phyloP scores from a whole-genome alignment of 148 eudicot genomes.

The Amaranthus palmeri region DNA sequence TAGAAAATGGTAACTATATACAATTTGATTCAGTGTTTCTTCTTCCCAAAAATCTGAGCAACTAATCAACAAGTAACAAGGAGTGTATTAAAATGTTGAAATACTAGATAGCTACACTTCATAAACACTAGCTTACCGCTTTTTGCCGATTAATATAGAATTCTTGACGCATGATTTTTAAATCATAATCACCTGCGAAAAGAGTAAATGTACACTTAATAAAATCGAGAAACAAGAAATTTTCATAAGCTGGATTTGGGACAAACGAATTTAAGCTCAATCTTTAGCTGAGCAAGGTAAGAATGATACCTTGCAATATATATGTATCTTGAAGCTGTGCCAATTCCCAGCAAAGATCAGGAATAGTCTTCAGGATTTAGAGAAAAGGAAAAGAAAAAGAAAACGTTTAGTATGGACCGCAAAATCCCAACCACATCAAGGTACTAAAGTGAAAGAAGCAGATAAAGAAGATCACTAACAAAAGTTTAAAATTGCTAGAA shows the following conservation, averaged over 20 bases:
- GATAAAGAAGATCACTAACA: not conserved
- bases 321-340: slow-evolving; percentile 99
- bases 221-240: not conserved
- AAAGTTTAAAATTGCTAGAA: not conserved
- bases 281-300: not conserved
- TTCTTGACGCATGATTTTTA: slow-evolving; percentile 99
- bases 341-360: slow-evolving; percentile 93
- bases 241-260: not conserved
- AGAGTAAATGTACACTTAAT: slow-evolving; percentile 7
- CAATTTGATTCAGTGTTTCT: no score
- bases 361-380: slow-evolving; percentile 59
- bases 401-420: slow-evolving; percentile 2
- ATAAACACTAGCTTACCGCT: slow-evolving; percentile 45
- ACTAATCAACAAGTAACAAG: not conserved
- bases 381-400: slow-evolving; percentile 21
- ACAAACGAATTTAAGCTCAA: not conserved
- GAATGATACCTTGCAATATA: slow-evolving; percentile 82
- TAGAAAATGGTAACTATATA: no score
- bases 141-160: slow-evolving; percentile 86
- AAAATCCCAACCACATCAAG: not conserved
- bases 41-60: no score
- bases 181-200: slow-evolving; percentile 85
- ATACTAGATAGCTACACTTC: not conserved
- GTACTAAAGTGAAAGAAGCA: not conserved
- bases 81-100: not conserved